These are phyloP conservation scores for Bonia amplexicaulis DNA, from an alignment of 176 grass and related monocot species.

Conservation along the genomic window DNA sequence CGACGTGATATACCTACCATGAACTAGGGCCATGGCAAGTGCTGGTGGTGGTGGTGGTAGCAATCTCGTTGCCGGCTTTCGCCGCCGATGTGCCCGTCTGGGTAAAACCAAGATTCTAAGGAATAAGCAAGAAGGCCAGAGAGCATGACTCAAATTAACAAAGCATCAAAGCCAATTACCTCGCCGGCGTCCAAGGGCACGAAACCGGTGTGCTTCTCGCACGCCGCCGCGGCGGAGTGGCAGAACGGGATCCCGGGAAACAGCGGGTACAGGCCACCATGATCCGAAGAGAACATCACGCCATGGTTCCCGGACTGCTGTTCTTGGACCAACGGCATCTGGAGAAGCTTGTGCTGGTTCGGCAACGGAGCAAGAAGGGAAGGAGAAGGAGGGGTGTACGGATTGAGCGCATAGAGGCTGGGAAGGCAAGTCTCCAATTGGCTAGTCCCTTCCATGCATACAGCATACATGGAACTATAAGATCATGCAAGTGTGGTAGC, in stretches of 20 bases:
- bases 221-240: not conserved
- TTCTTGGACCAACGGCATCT: slow-evolving; percentile 44
- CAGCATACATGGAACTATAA: slow-evolving; percentile 5
- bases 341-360: slow-evolving; percentile 33
- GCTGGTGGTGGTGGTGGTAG: not conserved
- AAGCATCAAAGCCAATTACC: not conserved
- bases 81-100: slow-evolving; percentile 21
- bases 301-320: slow-evolving; percentile 30
- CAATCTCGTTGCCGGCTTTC: slow-evolving; percentile 9
- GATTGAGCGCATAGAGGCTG: slow-evolving; percentile 37
- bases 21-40: slow-evolving; percentile 23
- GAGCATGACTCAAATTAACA: not conserved
- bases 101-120: not conserved
- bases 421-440: slow-evolving; percentile 39
- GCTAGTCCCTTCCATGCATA: slow-evolving; percentile 49
- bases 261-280: slow-evolving; percentile 33
- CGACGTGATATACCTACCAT: slow-evolving; percentile 10
- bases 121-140: not conserved
- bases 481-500: slow-evolving; percentile 16
- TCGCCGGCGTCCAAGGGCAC: slow-evolving; percentile 4
- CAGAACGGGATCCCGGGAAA: slow-evolving; percentile 44
- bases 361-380: slow-evolving; percentile 24
- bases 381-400: not conserved
- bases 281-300: slow-evolving; percentile 30
- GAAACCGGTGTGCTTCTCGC: slow-evolving; percentile 29